These are phyloP conservation scores for Torulaspora maleeae DNA, from an alignment of 805 yeast genomes.

Conservation along the genomic window DNA sequence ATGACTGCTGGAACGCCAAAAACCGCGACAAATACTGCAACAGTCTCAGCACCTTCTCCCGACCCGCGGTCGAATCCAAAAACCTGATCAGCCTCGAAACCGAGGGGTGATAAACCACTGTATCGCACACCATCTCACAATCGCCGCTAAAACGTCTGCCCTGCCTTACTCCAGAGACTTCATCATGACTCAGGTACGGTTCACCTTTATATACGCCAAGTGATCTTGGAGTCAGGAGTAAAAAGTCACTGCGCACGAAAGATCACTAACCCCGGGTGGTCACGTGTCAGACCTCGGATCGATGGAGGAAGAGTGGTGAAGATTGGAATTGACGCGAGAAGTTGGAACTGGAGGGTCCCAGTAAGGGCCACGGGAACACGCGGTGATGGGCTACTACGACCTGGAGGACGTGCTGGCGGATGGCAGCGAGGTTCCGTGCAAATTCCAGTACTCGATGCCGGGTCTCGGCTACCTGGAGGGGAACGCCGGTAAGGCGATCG, in stretches of 20 bases:
- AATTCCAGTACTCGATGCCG: constrained; percentile 71
- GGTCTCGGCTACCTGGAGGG: constrained; percentile 87
- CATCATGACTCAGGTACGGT: too few relatives aligned
- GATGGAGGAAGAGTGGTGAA: constrained; percentile 3
- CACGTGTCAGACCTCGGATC: neutral
- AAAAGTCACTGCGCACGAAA: neutral
- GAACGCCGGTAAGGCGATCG: constrained; percentile 57
- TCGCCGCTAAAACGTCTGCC: neutral
- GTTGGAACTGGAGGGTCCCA: neutral
- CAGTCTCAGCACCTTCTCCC: constrained; percentile 76
- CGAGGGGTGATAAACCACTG: constrained; percentile 70
- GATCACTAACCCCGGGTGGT: neutral
- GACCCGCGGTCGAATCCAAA: constrained; percentile 63
- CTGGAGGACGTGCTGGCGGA: constrained; percentile 72
- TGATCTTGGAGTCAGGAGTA: too few relatives aligned
- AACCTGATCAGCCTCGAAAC: constrained; percentile 55
- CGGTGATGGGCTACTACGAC: constrained; percentile 54
- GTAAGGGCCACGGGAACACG: neutral
- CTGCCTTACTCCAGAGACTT: neutral
- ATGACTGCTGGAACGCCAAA: constrained; percentile 54
- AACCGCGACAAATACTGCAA: constrained; percentile 79
- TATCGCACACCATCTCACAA: constrained; percentile 57
- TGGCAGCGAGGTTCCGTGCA: constrained; percentile 69
- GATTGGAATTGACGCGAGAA: neutral
- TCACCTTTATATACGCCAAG: neutral